phyloP scores from a whole-genome alignment of 345 rosid species.

The Gossypium stocksii region DNA sequence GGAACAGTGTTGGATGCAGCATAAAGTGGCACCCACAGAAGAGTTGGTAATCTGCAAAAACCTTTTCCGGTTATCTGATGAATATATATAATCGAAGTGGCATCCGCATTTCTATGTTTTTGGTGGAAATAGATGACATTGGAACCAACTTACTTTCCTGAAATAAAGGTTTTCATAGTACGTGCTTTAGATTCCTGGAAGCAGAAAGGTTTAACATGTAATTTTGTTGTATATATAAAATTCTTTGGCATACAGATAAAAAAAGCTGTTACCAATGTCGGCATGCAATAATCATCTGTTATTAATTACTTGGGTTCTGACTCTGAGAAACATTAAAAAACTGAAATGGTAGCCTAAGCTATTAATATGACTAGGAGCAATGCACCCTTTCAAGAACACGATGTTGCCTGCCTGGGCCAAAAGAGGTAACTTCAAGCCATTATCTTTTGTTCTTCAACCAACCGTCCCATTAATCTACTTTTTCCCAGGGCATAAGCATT shows the following conservation, averaged over 20 bases:
- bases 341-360: too few relatives aligned
- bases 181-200: not conserved
- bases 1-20: slow-evolving; percentile 84
- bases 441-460: not conserved
- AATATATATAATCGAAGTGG: slow-evolving; percentile 12
- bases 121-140: not conserved
- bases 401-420: not conserved
- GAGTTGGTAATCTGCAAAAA: slow-evolving; percentile 19
- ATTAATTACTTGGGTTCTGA: not conserved
- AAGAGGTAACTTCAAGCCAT: not conserved
- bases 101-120: not conserved
- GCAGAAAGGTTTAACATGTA: not conserved
- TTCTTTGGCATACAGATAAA: not conserved
- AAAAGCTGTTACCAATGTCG: not conserved
- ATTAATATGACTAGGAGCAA: too few relatives aligned
- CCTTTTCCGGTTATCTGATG: slow-evolving; percentile 6
- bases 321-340: not conserved
- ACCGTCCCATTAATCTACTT: too few relatives aligned
- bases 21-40: slow-evolving; percentile 82
- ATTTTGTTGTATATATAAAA: not conserved
- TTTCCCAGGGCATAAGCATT: too few relatives aligned
- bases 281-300: not conserved
- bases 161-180: not conserved
- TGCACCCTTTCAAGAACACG: too few relatives aligned
- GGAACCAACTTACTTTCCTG: slow-evolving; percentile 1